Evolutionary conservation across 345 rosid species (phyloP).

Genomic region (Rhodomyrtus tomentosa): DNA sequence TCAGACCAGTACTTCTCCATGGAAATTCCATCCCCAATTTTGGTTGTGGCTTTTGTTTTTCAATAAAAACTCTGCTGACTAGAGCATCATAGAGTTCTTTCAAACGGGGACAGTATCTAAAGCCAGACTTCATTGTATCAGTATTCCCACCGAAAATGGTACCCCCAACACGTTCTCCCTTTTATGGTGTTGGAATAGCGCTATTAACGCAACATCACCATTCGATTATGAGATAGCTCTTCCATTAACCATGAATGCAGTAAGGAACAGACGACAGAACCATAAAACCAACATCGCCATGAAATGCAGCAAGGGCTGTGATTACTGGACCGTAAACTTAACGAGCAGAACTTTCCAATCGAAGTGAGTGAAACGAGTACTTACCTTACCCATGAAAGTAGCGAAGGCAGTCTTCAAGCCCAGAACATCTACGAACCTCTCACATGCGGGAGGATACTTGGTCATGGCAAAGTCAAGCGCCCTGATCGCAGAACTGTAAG

Average conservation of each 20-base stretch:
- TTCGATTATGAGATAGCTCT: background rate
- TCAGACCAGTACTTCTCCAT: background rate
- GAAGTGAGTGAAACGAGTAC: conserved; percentile 15
- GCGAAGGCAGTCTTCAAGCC: conserved; percentile 94
- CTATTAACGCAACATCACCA: background rate
- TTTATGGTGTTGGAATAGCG: background rate
- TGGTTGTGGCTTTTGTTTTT: background rate
- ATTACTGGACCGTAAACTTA: background rate
- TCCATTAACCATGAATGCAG: background rate
- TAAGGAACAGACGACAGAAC: background rate
- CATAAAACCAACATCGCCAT: background rate
- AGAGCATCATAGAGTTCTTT: background rate
- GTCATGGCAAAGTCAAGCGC: conserved; percentile 97
- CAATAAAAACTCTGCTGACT: background rate
- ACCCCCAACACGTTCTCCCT: background rate
- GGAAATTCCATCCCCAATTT: background rate
- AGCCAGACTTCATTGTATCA: background rate
- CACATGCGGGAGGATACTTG: conserved; percentile 91
- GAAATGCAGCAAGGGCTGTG: background rate
- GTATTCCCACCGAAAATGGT: background rate
- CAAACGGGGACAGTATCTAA: background rate
- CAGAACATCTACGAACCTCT: conserved; percentile 89
- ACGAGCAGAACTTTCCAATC: background rate
- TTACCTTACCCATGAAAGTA: conserved; percentile 99
- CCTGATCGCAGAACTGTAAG: conserved; percentile 84